Evolutionary conservation across 2,329 filamentous ascomycete genomes (phyloP), one percentile per base, ranked within the genome.

Genomic region (Scytalidium sp.): DNA sequence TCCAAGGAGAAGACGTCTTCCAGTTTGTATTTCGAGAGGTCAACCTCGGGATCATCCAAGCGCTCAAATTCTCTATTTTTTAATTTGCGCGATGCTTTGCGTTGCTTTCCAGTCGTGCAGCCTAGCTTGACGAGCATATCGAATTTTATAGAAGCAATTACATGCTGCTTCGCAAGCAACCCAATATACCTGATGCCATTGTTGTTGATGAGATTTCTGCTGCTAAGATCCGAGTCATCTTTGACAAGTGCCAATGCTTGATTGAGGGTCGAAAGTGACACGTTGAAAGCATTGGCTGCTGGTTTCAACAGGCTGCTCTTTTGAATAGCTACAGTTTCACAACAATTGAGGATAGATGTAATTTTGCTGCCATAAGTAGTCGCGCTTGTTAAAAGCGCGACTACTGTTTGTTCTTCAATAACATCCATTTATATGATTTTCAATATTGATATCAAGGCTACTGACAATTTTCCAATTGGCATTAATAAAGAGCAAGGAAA

Each of bases 111-210:
- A 10, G 43, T 49, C 20, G 57, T 20, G 25, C 45, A 50, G 10
- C 49, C 51, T 41, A 55, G 50, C n/a, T 19, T 41, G 17, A 52
- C 41, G 2, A 45, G 46, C 9, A 51, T 22, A 19, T 46, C 43
- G 29, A 59, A 50, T 29, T 54, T 60, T 2, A 25, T 47, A 19
- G 60, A 44, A 8, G 50, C 41, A 17, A 39, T 49, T n/a, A 54
- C 56, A 44, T 50, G 57, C 48, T 62, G 59, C 23, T 25, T 46
- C 5, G 49, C 50, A 19, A 63, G 54, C 11, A 50, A 9, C 11
- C 52, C 40, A 45, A 60, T 52, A 43, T 58, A 62, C 51, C 47
- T 25, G 3, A 59, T 42, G 1, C 59, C 58, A n/a, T 52, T 45
- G 0, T 50, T 13, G 46, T 52, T 63, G n/a, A 64, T 57, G n/a